Conservation (phyloP, 2,329 filamentous ascomycete species). For the Bertia moriformis region DNA sequence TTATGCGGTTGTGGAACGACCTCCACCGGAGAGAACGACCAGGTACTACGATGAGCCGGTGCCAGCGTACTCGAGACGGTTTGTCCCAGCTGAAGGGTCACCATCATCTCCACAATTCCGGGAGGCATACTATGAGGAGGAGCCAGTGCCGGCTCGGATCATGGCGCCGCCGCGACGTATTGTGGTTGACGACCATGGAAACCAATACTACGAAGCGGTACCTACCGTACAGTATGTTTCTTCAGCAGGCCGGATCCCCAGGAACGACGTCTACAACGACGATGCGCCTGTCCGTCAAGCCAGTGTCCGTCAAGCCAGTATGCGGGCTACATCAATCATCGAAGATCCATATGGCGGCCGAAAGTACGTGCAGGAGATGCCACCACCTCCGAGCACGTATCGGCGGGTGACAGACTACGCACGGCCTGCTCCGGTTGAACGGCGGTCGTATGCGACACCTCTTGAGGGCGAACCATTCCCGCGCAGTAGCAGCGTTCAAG, state of each 20-base stretch:
- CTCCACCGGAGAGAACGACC: no score
- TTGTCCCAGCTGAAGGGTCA: background rate
- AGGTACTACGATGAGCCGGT: slow-evolving; percentile 20
- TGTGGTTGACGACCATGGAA: slow-evolving; percentile 69
- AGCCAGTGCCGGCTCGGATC: background rate
- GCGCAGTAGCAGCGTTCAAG: slow-evolving; percentile 21
- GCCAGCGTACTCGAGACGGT: no score
- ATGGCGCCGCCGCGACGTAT: slow-evolving; percentile 46
- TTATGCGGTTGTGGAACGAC: no score
- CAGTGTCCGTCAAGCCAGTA: no score
- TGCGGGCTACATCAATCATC: slow-evolving; percentile 23
- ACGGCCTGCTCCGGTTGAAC: slow-evolving; percentile 2
- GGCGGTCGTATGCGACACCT: slow-evolving; percentile 15
- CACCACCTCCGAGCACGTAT: slow-evolving; percentile 21
- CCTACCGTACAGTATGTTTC: slow-evolving; percentile 36
- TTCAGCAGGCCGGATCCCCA: slow-evolving; percentile 22
- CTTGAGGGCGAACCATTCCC: slow-evolving; percentile 8
- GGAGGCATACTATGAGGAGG: background rate
- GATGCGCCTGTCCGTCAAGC: slow-evolving; percentile 9
- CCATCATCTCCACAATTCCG: background rate
- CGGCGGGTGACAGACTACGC: slow-evolving; percentile 15
- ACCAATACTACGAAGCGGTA: slow-evolving; percentile 67
- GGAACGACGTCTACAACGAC: background rate
- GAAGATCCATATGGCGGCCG: slow-evolving; percentile 22
- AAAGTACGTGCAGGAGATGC: slow-evolving; percentile 26